phyloP scores from a whole-genome alignment of 1,284 basidiomycete species.

The Tilletia walkeri region DNA sequence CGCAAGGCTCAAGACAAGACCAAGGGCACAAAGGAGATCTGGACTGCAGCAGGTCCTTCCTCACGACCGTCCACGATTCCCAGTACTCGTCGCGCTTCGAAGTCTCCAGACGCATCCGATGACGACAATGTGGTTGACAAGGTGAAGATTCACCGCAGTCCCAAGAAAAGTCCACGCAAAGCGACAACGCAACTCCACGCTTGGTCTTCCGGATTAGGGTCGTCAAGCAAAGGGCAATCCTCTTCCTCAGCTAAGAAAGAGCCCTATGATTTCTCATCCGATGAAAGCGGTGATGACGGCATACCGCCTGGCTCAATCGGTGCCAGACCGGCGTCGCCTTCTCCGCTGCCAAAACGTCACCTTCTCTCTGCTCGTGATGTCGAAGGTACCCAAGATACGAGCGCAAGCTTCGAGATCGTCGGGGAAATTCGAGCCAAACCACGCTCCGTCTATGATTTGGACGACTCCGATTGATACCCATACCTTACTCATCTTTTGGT shows the following conservation, averaged over 20 bases:
- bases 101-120: neutral
- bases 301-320: neutral
- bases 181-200: neutral
- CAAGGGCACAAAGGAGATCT: too few species aligned
- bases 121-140: neutral
- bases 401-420: slow-evolving; percentile 13
- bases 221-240: neutral
- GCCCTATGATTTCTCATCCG: too few species aligned
- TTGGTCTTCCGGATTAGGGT: neutral
- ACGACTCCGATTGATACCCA: neutral
- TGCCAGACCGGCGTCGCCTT: neutral
- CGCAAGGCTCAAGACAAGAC: neutral
- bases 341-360: neutral
- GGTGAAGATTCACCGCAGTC: slow-evolving; percentile 5
- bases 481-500: too few species aligned
- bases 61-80: neutral
- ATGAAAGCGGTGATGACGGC: neutral
- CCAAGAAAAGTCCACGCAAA: slow-evolving; percentile 15
- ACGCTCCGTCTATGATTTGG: neutral
- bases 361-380: neutral
- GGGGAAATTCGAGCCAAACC: neutral
- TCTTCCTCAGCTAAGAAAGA: too few species aligned
- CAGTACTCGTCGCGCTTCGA: neutral
- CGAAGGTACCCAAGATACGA: slow-evolving; percentile 1
- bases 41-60: too few species aligned